Conservation (phyloP, 1,284 basidiomycete genomes). For the Exobasidium rhododendri region DNA sequence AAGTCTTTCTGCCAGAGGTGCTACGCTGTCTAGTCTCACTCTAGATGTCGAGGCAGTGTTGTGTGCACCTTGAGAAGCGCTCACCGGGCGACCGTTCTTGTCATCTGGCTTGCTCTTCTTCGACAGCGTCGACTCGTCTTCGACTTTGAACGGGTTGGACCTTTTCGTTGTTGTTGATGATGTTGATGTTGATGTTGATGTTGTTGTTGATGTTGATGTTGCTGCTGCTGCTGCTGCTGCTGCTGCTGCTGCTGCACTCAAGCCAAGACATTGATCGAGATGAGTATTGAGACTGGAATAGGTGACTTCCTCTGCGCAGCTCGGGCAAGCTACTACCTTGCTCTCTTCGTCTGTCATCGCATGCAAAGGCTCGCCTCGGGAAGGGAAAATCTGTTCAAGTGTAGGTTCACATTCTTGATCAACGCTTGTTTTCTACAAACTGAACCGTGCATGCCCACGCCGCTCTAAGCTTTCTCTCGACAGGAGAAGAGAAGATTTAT, state of each 20-base stretch:
- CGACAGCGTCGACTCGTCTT: not conserved
- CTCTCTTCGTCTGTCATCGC: not conserved
- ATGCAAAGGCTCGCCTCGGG: too few relatives aligned
- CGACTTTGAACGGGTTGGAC: not conserved
- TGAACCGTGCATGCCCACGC: too few relatives aligned
- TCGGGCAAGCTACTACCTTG: constrained; percentile 39
- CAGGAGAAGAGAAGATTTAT: too few relatives aligned
- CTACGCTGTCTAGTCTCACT: constrained; percentile 20
- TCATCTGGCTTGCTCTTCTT: not conserved
- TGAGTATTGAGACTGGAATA: constrained; percentile 44
- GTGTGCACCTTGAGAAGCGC: not conserved
- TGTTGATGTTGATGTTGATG: not conserved
- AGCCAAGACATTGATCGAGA: constrained; percentile 37
- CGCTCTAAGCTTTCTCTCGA: too few relatives aligned
- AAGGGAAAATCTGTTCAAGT: too few relatives aligned
- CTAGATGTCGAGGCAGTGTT: constrained; percentile 4
- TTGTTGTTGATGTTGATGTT: constrained; percentile 4
- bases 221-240: not conserved
- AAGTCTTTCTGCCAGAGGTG: constrained; percentile 49
- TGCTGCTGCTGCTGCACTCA: not conserved
- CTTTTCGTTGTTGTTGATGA: not conserved
- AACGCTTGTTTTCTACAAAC: too few relatives aligned
- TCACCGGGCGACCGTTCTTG: not conserved
- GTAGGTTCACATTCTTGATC: too few relatives aligned
- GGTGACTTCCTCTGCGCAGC: constrained; percentile 29